Evolutionary conservation across 2,329 filamentous ascomycete genomes (phyloP).

Genomic region (Helotiales sp.): DNA sequence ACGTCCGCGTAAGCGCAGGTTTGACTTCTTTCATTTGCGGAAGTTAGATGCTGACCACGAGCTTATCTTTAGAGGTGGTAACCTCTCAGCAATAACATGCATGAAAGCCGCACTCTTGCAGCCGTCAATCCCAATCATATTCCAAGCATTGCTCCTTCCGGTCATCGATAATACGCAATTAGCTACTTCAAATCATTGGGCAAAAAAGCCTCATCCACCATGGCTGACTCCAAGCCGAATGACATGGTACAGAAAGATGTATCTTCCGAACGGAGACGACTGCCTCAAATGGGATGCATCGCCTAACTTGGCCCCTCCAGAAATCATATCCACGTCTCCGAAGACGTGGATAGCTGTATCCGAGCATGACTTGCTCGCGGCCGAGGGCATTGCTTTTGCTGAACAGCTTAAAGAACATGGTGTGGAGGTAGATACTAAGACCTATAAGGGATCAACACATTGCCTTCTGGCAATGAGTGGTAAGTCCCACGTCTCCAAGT

Average conservation of each 20-base stretch:
- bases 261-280: conserved; percentile 48
- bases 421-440: conserved; percentile 44
- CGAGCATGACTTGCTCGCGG: conserved; percentile 52
- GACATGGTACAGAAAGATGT: conserved; percentile 57
- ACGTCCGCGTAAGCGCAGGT: conserved; percentile 40
- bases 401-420: conserved; percentile 45
- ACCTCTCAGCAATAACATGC: conserved; percentile 49
- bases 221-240: conserved; percentile 55
- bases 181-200: conserved; percentile 48
- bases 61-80: conserved; percentile 39
- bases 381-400: conserved; percentile 52
- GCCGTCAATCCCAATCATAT: conserved; percentile 3
- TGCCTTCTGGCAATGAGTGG: conserved; percentile 57
- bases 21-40: not conserved
- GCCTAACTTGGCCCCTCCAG: conserved; percentile 44
- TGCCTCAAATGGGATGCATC: conserved; percentile 52
- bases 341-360: conserved; percentile 50
- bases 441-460: conserved; percentile 54
- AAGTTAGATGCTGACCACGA: not conserved
- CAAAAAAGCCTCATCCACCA: conserved; percentile 49
- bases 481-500: not conserved
- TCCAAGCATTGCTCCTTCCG: conserved; percentile 54
- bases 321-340: conserved; percentile 50
- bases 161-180: conserved; percentile 56
- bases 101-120: conserved; percentile 43